Base-by-base conservation (phyloP, 768 basidiomycete genomes). In the Tubosaeta sp. region DNA sequence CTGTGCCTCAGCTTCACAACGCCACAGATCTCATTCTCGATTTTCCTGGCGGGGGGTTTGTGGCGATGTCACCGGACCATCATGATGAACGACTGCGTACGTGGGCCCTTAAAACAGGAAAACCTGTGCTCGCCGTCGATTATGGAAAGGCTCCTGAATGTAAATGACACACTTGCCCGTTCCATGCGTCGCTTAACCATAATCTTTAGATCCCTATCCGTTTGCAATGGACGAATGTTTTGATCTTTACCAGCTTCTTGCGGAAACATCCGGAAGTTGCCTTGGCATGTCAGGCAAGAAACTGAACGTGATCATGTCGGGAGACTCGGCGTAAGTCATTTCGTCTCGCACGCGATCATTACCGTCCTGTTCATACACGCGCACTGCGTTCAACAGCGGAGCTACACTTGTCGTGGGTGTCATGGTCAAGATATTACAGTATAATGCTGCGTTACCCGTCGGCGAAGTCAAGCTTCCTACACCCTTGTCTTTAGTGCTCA, bases 111-210 rank as follows among this genome's bases (percentile, higher is more conserved):
- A 76, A 75, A 43, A 91, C 90, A 0, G 79, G 86, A 12, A 84
- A 82, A 61, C 88, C 90, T 13, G 80, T 97, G 3, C 71, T 98
- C 34, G 78, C 90, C 11, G 79, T 98, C 41, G 92, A 98, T 55
- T 98, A 98, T 67, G 92, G 94, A 30, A 99, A 98, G 71, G 90
- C 94, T 21, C 94, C 94, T 6, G 94, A 97, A 77, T 95, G 92
- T 93, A 65, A n/a, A 68, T 82, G 61, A 18, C 18, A 39, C 32
- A 22, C 34, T 24, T 32, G 4, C 51, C 52, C 36, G 51, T 44
- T 46, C 54, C 31, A 49, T 27, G 2, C 24, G 12, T 22, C 32
- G 29, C 22, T 51, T 50, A 41, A 32, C 54, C 24, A 21, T 46
- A n/a, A n/a, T 46, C 25, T 48, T 19, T 46, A 94, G 95, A 97